Conservation (phyloP, 768 basidiomycete species). For the Mycena floridula region DNA sequence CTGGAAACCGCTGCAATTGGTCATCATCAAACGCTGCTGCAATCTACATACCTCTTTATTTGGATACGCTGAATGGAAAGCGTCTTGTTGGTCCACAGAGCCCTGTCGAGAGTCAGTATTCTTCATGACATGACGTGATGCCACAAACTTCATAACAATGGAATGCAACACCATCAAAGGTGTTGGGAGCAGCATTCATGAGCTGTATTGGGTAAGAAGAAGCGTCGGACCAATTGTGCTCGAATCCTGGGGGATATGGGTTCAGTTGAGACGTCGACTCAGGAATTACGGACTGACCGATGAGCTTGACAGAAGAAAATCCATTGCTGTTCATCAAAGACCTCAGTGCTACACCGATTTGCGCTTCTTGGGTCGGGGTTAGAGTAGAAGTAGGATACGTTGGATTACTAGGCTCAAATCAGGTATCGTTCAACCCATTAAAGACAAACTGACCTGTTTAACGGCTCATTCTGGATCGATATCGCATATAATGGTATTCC, state of each 20-base stretch:
- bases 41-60: conserved; percentile 41
- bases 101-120: conserved; percentile 22
- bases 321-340: conserved; percentile 58
- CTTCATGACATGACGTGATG: background rate
- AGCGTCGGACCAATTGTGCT: conserved; percentile 74
- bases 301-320: conserved; percentile 52
- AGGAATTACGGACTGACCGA: conserved; percentile 30
- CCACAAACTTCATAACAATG: conserved; percentile 50
- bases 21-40: no score
- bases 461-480: conserved; percentile 54
- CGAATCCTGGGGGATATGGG: conserved; percentile 26
- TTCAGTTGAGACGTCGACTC: background rate
- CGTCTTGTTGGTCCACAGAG: conserved; percentile 42
- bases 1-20: no score
- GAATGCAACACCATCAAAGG: conserved; percentile 60
- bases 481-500: conserved; percentile 61
- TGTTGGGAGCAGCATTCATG: conserved; percentile 42
- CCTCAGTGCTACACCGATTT: conserved; percentile 51
- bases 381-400: conserved; percentile 65
- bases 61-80: conserved; percentile 51
- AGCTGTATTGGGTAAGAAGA: conserved; percentile 54
- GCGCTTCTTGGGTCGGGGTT: conserved; percentile 47
- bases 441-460: no score
- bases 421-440: no score
- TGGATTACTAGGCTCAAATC: conserved; percentile 35